These are phyloP conservation scores for Boletellus ananas DNA, from an alignment of 768 basidiomycete genomes.

Conservation along the genomic window DNA sequence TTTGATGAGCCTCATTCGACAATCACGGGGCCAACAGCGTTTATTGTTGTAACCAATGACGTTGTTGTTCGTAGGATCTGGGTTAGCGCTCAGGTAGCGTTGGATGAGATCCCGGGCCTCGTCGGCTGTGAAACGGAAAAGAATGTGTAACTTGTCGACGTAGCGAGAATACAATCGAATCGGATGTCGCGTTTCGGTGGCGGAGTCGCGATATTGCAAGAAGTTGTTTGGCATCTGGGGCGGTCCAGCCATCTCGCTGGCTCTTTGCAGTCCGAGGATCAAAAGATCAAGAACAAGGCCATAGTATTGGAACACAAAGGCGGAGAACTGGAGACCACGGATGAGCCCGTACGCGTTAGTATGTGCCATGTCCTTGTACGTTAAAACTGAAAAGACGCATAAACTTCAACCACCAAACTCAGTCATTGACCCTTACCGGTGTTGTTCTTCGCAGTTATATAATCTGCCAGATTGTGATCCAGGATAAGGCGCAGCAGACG, in stretches of 20 bases:
- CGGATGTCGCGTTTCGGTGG: constrained; percentile 96
- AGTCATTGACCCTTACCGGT: constrained; percentile 44
- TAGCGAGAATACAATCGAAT: constrained; percentile 97
- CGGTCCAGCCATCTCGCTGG: constrained; percentile 98
- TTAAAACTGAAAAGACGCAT: constrained; percentile 47
- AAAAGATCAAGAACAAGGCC: constrained; percentile 93
- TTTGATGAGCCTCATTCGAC: constrained; percentile 98
- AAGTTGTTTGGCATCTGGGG: constrained; percentile 98
- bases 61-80: constrained; percentile 98
- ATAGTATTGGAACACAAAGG: constrained; percentile 99
- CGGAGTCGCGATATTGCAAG: constrained; percentile 92
- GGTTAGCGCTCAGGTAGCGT: constrained; percentile 94
- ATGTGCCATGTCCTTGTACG: constrained; percentile 98
- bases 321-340: constrained; percentile 96
- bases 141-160: constrained; percentile 89
- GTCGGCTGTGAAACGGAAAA: constrained; percentile 97
- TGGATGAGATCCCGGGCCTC: constrained; percentile 97
- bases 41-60: constrained; percentile 99
- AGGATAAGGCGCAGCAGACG: constrained; percentile 93
- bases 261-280: constrained; percentile 94
- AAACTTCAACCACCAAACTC: background rate
- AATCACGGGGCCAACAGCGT: constrained; percentile 98
- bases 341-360: constrained; percentile 97
- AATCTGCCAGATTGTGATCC: constrained; percentile 98
- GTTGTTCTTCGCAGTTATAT: constrained; percentile 99